phyloP scores from a whole-genome alignment of 371 early-diverging fungal genomes.

The Actinomucor elegans region DNA sequence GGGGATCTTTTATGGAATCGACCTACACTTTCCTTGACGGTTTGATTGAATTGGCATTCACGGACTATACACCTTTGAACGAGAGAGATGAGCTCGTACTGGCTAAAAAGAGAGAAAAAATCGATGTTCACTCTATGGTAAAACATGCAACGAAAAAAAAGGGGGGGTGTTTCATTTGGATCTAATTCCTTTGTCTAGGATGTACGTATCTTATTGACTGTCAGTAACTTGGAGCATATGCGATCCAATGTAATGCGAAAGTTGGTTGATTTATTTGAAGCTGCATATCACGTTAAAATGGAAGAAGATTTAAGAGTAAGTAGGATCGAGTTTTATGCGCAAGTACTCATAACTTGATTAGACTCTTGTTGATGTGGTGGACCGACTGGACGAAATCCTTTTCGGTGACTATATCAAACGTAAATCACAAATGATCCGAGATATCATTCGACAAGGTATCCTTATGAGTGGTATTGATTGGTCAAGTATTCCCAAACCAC shows the following conservation, averaged over 20 bases:
- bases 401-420: constrained; percentile 84
- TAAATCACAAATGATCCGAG: constrained; percentile 64
- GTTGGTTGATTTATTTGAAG: constrained; percentile 67
- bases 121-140: constrained; percentile 49
- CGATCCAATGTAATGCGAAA: constrained; percentile 70
- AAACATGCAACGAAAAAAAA: background rate
- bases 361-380: constrained; percentile 62
- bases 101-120: constrained; percentile 39
- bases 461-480: constrained; percentile 86
- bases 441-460: constrained; percentile 77
- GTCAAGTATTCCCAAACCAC: constrained; percentile 69
- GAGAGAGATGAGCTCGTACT: constrained; percentile 39
- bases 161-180: too few relatives aligned
- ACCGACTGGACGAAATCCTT: constrained; percentile 74
- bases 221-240: constrained; percentile 80
- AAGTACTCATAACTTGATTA: constrained; percentile 9
- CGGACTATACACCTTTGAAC: constrained; percentile 49
- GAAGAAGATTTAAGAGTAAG: constrained; percentile 68
- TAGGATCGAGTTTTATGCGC: background rate
- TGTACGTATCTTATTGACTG: constrained; percentile 71
- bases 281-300: constrained; percentile 63
- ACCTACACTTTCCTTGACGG: constrained; percentile 73
- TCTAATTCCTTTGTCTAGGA: constrained; percentile 41
- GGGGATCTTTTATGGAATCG: constrained; percentile 64
- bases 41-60: constrained; percentile 62